Conservation (phyloP, 371 early-diverging fungal species). For the Mucor saturninus region DNA sequence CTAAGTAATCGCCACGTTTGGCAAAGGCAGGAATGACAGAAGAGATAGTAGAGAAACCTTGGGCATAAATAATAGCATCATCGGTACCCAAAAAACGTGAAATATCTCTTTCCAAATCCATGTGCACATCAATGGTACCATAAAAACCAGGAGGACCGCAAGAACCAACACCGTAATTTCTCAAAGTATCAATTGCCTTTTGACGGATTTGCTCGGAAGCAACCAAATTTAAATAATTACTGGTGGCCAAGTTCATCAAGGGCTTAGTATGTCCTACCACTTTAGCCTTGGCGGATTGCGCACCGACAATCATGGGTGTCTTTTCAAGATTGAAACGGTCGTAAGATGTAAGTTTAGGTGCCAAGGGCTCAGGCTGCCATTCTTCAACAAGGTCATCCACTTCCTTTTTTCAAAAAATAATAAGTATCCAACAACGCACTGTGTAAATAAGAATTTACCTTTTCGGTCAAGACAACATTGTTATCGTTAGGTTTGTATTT, state of each 20-base stretch:
- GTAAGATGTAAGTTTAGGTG: slow-evolving; percentile 73
- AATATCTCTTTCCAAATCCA: slow-evolving; percentile 93
- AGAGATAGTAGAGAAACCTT: slow-evolving; percentile 94
- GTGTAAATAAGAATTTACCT: slow-evolving; percentile 50
- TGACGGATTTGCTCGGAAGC: slow-evolving; percentile 80
- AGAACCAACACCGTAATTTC: slow-evolving; percentile 98
- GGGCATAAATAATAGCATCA: slow-evolving; percentile 96
- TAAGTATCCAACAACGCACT: background rate
- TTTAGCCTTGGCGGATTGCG: slow-evolving; percentile 64
- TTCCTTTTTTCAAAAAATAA: slow-evolving; percentile 15
- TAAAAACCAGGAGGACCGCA: slow-evolving; percentile 99
- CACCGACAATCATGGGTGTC: slow-evolving; percentile 77
- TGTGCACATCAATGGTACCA: slow-evolving; percentile 98
- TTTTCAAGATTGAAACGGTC: slow-evolving; percentile 84
- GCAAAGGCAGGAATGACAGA: slow-evolving; percentile 98
- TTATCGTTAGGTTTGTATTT: slow-evolving; percentile 86
- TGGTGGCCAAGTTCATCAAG: slow-evolving; percentile 83
- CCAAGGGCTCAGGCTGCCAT: slow-evolving; percentile 97
- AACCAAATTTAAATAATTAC: slow-evolving; percentile 87
- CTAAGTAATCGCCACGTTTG: slow-evolving; percentile 96
- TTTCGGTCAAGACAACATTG: slow-evolving; percentile 83
- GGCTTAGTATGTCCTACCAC: slow-evolving; percentile 57
- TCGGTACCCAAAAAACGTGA: slow-evolving; percentile 91
- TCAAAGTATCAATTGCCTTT: slow-evolving; percentile 89
- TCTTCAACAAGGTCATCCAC: slow-evolving; percentile 91